These are phyloP conservation scores for Ceratobasidium sp. DNA, from an alignment of 1,284 basidiomycete species.

Conservation along the genomic window DNA sequence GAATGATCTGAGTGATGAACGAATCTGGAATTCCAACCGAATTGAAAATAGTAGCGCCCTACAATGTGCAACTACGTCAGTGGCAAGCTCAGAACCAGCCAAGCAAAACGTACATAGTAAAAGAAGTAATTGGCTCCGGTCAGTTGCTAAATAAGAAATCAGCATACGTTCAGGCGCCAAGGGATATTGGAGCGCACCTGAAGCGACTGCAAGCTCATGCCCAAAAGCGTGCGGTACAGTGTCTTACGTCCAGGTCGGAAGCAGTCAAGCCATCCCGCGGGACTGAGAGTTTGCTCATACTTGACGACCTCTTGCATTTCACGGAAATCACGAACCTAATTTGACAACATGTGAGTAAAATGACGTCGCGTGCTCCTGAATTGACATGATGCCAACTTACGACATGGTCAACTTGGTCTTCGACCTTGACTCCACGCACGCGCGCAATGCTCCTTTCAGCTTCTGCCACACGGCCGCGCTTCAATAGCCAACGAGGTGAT, in stretches of 20 bases:
- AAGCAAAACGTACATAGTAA: slow-evolving; percentile 68
- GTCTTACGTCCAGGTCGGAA: slow-evolving; percentile 65
- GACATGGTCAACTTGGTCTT: slow-evolving; percentile 58
- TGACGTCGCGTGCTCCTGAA: neutral
- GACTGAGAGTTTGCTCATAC: slow-evolving; percentile 46
- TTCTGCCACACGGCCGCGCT: slow-evolving; percentile 62
- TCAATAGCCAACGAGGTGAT: slow-evolving; percentile 74
- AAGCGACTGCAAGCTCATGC: slow-evolving; percentile 74
- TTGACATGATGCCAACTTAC: slow-evolving; percentile 63
- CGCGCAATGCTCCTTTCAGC: slow-evolving; percentile 65
- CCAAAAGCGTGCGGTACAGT: slow-evolving; percentile 70
- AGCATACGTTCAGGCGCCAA: neutral
- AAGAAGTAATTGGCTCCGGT: slow-evolving; percentile 71
- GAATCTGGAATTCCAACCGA: slow-evolving; percentile 74
- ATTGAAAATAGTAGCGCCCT: slow-evolving; percentile 56
- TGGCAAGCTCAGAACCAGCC: neutral
- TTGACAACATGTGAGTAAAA: neutral
- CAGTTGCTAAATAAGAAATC: slow-evolving; percentile 60
- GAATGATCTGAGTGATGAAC: slow-evolving; percentile 77
- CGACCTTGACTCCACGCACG: slow-evolving; percentile 63
- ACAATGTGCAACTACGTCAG: neutral
- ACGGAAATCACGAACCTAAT: slow-evolving; percentile 60
- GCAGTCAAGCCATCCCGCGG: slow-evolving; percentile 59
- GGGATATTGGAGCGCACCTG: slow-evolving; percentile 55
- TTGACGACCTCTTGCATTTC: slow-evolving; percentile 51